Evolutionary conservation across 139 green algal species (phyloP), one percentile per base, ranked within the genome.

Genomic region (Chlamydomonas sp.): DNA sequence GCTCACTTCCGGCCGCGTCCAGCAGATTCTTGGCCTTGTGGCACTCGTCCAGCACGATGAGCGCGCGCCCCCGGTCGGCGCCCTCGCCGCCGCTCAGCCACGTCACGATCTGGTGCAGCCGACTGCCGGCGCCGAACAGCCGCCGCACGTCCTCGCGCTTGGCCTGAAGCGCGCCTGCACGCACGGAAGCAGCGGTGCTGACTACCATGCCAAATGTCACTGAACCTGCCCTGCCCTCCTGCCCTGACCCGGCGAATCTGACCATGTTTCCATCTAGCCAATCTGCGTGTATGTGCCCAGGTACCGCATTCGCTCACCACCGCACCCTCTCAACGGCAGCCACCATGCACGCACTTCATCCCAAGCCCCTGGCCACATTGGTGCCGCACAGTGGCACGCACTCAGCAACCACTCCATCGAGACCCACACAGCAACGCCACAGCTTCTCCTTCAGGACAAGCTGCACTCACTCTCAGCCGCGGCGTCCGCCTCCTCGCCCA

Each of bases 21-120:
- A 99, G 76, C 77, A 99, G 91, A 90, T 99, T 99, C 91, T 99
- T 99, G 58, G 97, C 97, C 92, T 97, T 97, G 94, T 98, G 97
- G 90, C 93, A 97, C 90, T 98, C 96, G 71, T 95, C 92, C 74
- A 78, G 49, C 10, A 87, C 31, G 62, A 87, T 75, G 20, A 87
- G 83, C 62, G 62, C 75, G 60, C 31, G 31, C 31, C 31, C 31
- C 31, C 80, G 73, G 61, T 31, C 83, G 59, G 63, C 17, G 31
- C 83, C 83, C 18, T 64, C n/a, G 15, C 73, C 31, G 4, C 83
- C 83, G 49, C 83, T 73, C 62, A 87, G 83, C 83, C 83, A 87
- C 18, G 2, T 31, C 17, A 87, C 63, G 3, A 81, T 17, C 72
- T 87, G 83, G 73, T 87, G 83, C n/a, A 87, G 83, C 62, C 83